Percentiles rank a stretch among this genome's conserved stretches.
Conservation (phyloP, 2,329 filamentous ascomycete genomes). For the Exophiala phaeomuriformis region DNA sequence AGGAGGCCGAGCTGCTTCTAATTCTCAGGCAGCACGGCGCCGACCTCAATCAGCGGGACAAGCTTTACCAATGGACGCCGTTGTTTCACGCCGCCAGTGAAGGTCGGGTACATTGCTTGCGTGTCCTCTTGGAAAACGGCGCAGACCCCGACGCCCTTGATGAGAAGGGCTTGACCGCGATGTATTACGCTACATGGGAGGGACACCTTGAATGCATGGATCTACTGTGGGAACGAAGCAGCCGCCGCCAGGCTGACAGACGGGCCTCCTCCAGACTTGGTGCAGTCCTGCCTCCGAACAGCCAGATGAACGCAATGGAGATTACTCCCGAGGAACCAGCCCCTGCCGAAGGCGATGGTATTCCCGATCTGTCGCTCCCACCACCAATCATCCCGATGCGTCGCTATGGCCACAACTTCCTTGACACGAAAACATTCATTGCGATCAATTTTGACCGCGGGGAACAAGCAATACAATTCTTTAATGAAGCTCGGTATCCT, state of each 20-base stretch:
- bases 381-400: conserved; percentile 92
- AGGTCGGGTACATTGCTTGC: conserved; percentile 81
- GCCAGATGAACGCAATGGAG: conserved; percentile 21
- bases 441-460: conserved; percentile 81
- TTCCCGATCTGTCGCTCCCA: conserved; percentile 83
- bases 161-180: conserved; percentile 85
- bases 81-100: conserved; percentile 94
- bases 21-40: conserved; percentile 79
- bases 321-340: conserved; percentile 18
- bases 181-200: conserved; percentile 99
- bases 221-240: conserved; percentile 51
- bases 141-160: conserved; percentile 74
- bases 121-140: conserved; percentile 69
- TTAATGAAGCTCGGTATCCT: conserved; percentile 93
- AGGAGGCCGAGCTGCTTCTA: conserved; percentile 69
- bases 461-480: conserved; percentile 79
- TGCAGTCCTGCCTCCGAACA: conserved; percentile 14
- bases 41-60: conserved; percentile 85
- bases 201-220: conserved; percentile 92
- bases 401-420: conserved; percentile 94
- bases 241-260: conserved; percentile 21
- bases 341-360: conserved; percentile 58
- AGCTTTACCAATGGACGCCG: conserved; percentile 95
- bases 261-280: conserved; percentile 13
- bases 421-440: conserved; percentile 94